phyloP scores from a whole-genome alignment of 352 stramenopile genomes.

The Phytophthora quininea region DNA sequence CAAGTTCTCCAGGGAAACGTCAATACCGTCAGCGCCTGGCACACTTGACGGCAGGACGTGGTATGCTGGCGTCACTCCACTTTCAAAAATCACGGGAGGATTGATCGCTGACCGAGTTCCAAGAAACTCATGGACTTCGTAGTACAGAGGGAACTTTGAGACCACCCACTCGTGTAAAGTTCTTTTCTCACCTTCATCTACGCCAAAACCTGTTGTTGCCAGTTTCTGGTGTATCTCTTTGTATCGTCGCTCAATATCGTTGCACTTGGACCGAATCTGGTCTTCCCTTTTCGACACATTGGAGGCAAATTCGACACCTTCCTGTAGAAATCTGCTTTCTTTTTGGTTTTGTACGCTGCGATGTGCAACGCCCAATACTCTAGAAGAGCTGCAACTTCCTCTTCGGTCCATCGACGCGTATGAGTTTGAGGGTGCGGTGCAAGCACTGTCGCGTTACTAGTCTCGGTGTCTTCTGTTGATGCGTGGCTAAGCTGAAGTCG shows the following conservation, averaged over 20 bases:
- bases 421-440: background rate
- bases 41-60: too few relatives aligned
- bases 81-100: background rate
- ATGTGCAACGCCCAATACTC: background rate
- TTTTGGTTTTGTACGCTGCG: background rate
- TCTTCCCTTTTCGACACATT: background rate
- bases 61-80: background rate
- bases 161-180: background rate
- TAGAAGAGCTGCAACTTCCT: background rate
- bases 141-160: background rate
- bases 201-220: background rate
- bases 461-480: too few relatives aligned
- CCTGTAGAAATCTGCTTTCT: background rate
- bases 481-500: too few relatives aligned
- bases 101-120: background rate
- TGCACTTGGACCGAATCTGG: background rate
- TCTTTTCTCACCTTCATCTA: background rate
- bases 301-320: background rate
- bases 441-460: too few relatives aligned
- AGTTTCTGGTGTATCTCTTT: background rate
- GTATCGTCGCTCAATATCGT: background rate
- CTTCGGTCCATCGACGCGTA: background rate
- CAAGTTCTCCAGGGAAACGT: too few relatives aligned
- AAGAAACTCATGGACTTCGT: background rate
- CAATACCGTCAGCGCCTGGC: too few relatives aligned